Evolutionary conservation across 306 rosid species (phyloP).

Genomic region (Clitoria ternatea): DNA sequence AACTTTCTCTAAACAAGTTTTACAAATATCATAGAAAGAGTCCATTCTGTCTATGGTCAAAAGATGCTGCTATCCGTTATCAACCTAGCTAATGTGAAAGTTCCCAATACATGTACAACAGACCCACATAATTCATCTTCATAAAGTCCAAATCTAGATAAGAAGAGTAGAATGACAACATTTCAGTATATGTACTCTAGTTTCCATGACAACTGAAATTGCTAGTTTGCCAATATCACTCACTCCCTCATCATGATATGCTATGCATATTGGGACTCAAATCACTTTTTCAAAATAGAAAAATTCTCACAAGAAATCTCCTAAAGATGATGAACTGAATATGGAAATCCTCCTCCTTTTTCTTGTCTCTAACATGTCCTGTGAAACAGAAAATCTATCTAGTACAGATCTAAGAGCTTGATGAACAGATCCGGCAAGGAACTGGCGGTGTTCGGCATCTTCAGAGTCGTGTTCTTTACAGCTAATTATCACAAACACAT

Average conservation of each 20-base stretch:
- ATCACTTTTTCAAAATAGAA: not conserved
- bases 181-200: not conserved
- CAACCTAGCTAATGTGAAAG: slow-evolving; percentile 6
- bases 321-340: slow-evolving; percentile 46
- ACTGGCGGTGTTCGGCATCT: slow-evolving; percentile 35
- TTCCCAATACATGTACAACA: slow-evolving; percentile 20
- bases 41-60: slow-evolving; percentile 12
- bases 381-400: slow-evolving; percentile 56
- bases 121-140: slow-evolving; percentile 2
- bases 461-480: slow-evolving; percentile 38
- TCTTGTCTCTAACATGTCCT: slow-evolving; percentile 38
- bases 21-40: not conserved
- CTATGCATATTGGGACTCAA: not conserved
- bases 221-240: not conserved
- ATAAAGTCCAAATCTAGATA: not conserved
- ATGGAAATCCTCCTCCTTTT: slow-evolving; percentile 54
- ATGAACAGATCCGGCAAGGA: slow-evolving; percentile 50
- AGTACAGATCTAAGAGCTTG: slow-evolving; percentile 56
- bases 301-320: slow-evolving; percentile 35
- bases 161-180: not conserved
- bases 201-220: not conserved
- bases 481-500: slow-evolving; percentile 56
- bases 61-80: not conserved
- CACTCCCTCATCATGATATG: slow-evolving; percentile 9
- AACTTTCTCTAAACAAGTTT: slow-evolving; percentile 13